A percentile compares a stretch with the other conserved stretches of the same genome.
These are phyloP conservation scores for Exophiala xenobiotica DNA, from an alignment of 2,329 filamentous ascomycete genomes.

Conservation along the genomic window DNA sequence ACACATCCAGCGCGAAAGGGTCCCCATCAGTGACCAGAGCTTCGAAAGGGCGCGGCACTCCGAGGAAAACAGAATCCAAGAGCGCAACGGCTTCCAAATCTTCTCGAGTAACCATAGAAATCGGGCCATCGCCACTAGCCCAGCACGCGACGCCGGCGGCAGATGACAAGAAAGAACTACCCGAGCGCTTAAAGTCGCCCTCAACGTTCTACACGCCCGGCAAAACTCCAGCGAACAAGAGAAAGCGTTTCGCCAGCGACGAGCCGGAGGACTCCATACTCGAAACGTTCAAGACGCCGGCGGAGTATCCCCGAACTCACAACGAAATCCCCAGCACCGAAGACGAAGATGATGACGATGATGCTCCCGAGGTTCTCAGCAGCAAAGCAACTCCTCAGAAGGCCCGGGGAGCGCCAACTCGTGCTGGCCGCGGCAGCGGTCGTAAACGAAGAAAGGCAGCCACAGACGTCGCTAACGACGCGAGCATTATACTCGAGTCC, in stretches of 20 bases:
- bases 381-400: conserved; percentile 10
- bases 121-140: neutral
- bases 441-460: conserved; percentile 2
- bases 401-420: neutral
- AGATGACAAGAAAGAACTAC: neutral
- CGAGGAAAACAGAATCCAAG: neutral
- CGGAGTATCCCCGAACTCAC: conserved; percentile 2
- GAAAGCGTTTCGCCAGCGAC: conserved; percentile 20
- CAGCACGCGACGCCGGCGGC: neutral
- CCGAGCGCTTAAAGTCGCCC: neutral
- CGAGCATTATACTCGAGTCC: neutral
- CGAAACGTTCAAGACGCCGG: conserved; percentile 4
- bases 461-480: neutral
- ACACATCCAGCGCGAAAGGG: neutral
- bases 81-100: neutral
- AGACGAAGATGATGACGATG: conserved; percentile 12
- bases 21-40: neutral
- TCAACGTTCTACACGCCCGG: neutral
- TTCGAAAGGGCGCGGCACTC: neutral
- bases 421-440: neutral
- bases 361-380: conserved; percentile 19
- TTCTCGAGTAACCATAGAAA: neutral
- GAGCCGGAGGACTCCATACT: conserved; percentile 8
- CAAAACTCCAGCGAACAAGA: conserved; percentile 8
- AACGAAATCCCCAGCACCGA: conserved; percentile 6